Evolutionary conservation across 371 early-diverging fungal species (phyloP).

Genomic region (Dentiscutata heterogama): DNA sequence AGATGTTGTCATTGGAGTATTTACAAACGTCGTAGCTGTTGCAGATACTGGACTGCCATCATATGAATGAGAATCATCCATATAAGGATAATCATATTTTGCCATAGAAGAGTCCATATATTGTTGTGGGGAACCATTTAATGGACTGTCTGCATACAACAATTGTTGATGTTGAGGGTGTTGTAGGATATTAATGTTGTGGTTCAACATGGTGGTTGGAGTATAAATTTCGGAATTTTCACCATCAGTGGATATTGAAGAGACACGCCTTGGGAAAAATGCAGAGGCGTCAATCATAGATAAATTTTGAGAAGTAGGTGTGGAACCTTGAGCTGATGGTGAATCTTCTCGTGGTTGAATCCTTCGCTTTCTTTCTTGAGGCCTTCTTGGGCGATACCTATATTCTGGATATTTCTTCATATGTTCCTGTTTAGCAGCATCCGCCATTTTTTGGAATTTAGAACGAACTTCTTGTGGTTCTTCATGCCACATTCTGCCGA

Average conservation of each 20-base stretch:
- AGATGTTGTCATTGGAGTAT: constrained; percentile 6
- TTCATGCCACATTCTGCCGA: constrained; percentile 49
- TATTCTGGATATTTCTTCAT: constrained; percentile 50
- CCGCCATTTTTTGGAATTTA: constrained; percentile 49
- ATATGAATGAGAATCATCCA: constrained; percentile 28
- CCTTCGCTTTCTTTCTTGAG: constrained; percentile 44
- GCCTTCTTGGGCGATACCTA: constrained; percentile 47
- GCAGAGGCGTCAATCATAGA: constrained; percentile 22
- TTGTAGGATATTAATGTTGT: constrained; percentile 4
- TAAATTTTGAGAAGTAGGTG: constrained; percentile 28
- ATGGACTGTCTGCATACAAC: constrained; percentile 6
- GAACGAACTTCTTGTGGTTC: constrained; percentile 47
- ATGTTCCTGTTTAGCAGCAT: constrained; percentile 48
- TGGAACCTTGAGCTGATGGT: background rate
- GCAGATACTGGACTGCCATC: background rate
- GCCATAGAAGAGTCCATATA: constrained; percentile 21
- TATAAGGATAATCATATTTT: constrained; percentile 23
- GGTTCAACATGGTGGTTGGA: background rate
- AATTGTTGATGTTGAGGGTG: constrained; percentile 40
- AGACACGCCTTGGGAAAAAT: constrained; percentile 25
- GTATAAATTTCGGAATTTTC: constrained; percentile 33
- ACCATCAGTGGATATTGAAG: constrained; percentile 28
- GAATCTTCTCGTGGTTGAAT: constrained; percentile 38
- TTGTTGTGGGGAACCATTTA: constrained; percentile 13
- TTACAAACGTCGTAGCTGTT: constrained; percentile 7